Evolutionary conservation across 768 basidiomycete genomes (phyloP).

Genomic region (Tylopilus rubrobrunneus): DNA sequence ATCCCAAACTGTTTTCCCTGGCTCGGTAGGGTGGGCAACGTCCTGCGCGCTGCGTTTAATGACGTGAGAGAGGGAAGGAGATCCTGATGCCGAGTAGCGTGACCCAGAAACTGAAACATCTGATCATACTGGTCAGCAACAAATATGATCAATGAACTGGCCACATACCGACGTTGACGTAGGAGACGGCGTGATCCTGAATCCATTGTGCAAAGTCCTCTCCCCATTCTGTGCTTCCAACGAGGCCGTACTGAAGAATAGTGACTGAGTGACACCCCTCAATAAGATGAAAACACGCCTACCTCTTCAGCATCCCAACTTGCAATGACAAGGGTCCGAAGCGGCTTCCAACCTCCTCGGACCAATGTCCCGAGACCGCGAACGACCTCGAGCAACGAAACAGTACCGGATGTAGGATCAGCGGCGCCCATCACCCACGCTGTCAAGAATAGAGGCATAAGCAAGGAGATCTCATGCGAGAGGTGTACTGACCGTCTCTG

Average conservation of each 20-base stretch:
- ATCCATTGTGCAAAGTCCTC: conserved; percentile 89
- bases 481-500: conserved; percentile 61
- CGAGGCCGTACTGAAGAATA: conserved; percentile 51
- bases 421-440: conserved; percentile 46
- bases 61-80: conserved; percentile 65
- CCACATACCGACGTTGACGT: conserved; percentile 69
- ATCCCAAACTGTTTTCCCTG: conserved; percentile 54
- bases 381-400: conserved; percentile 51
- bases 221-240: conserved; percentile 90
- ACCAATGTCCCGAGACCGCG: conserved; percentile 49
- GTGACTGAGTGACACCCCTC: background rate
- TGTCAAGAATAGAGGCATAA: conserved; percentile 6
- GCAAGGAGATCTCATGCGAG: background rate
- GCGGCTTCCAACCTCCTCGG: conserved; percentile 57
- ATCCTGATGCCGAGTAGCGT: conserved; percentile 46
- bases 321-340: conserved; percentile 67
- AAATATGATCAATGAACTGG: background rate
- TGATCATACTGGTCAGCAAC: conserved; percentile 16
- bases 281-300: conserved; percentile 1
- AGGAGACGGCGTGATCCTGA: conserved; percentile 72
- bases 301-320: conserved; percentile 80
- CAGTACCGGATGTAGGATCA: conserved; percentile 56
- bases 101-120: conserved; percentile 55
- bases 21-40: conserved; percentile 53
- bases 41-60: conserved; percentile 50